These are phyloP conservation scores for Diphasiastrum complanatum DNA, from an alignment of 83 land plant genomes.

Conservation along the genomic window DNA sequence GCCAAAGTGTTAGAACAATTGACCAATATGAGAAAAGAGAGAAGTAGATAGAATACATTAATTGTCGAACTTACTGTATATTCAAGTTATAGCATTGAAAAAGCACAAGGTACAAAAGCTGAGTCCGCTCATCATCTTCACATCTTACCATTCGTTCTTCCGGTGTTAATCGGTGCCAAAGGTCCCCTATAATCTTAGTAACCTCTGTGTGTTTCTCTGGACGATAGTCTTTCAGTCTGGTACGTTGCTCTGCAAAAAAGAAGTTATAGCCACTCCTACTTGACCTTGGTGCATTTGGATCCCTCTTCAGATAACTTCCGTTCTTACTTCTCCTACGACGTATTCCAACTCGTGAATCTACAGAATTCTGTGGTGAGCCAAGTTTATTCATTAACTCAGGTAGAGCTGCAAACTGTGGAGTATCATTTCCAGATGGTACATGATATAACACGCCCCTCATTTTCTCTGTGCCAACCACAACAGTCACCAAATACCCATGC, in stretches of 20 bases:
- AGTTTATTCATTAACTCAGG: constrained; percentile 7
- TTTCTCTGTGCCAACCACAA: constrained; percentile 28
- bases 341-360: constrained; percentile 6
- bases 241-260: constrained; percentile 31
- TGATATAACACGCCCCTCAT: constrained; percentile 28
- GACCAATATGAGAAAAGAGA: too few species aligned
- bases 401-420: constrained; percentile 26
- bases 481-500: constrained; percentile 37
- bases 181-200: constrained; percentile 36
- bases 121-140: too few species aligned
- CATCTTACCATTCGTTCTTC: constrained; percentile 22
- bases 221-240: constrained; percentile 20
- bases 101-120: too few species aligned
- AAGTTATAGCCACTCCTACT: constrained; percentile 38
- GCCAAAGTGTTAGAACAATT: too few species aligned
- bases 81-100: too few species aligned
- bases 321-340: constrained; percentile 12
- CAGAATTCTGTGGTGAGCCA: background rate
- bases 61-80: too few species aligned
- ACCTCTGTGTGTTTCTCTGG: constrained; percentile 35
- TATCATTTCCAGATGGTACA: constrained; percentile 17
- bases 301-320: constrained; percentile 25
- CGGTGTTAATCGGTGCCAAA: constrained; percentile 30
- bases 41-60: too few species aligned
- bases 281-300: constrained; percentile 37